phyloP scores from a whole-genome alignment of 352 stramenopile genomes.

The Globisporangium yorkense region DNA sequence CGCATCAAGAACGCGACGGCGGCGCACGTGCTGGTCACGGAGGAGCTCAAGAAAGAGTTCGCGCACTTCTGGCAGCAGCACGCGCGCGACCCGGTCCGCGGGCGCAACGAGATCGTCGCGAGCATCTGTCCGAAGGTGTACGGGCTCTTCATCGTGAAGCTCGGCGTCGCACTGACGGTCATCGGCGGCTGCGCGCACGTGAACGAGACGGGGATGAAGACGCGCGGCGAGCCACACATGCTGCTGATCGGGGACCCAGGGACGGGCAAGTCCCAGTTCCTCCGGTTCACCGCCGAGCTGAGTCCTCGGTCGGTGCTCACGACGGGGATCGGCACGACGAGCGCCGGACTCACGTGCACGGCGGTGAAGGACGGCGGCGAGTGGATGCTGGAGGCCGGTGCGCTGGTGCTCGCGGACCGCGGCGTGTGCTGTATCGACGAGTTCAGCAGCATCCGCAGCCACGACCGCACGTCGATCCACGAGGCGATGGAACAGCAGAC shows the following conservation, averaged over 20 bases:
- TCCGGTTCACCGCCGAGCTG: constrained; percentile 94
- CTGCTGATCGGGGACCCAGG: constrained; percentile 77
- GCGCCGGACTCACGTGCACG: constrained; percentile 94
- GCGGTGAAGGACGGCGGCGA: constrained; percentile 94
- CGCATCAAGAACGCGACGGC: constrained; percentile 60
- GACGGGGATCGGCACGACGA: constrained; percentile 95
- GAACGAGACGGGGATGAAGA: constrained; percentile 65
- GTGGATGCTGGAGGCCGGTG: constrained; percentile 96
- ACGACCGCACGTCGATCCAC: constrained; percentile 93
- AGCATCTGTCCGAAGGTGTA: constrained; percentile 94
- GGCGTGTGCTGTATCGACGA: constrained; percentile 98
- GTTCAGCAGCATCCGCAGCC: constrained; percentile 93
- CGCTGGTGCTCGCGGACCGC: constrained; percentile 88
- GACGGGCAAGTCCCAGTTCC: constrained; percentile 93
- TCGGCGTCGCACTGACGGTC: constrained; percentile 90
- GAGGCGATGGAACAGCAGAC: constrained; percentile 99
- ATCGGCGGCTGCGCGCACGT: constrained; percentile 86
- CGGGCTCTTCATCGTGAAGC: constrained; percentile 91
- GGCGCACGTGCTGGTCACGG: constrained; percentile 56
- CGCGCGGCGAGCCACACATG: constrained; percentile 82
- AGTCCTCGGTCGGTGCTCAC: constrained; percentile 94
- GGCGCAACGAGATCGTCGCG: constrained; percentile 89
- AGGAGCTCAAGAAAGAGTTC: constrained; percentile 89
- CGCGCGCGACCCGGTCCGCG: constrained; percentile 35
- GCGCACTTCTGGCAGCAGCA: constrained; percentile 85